A percentile compares a stretch with the other conserved stretches of the same genome.
phyloP scores from a whole-genome alignment of 805 yeast genomes.

The Henningerozyma blattae region DNA sequence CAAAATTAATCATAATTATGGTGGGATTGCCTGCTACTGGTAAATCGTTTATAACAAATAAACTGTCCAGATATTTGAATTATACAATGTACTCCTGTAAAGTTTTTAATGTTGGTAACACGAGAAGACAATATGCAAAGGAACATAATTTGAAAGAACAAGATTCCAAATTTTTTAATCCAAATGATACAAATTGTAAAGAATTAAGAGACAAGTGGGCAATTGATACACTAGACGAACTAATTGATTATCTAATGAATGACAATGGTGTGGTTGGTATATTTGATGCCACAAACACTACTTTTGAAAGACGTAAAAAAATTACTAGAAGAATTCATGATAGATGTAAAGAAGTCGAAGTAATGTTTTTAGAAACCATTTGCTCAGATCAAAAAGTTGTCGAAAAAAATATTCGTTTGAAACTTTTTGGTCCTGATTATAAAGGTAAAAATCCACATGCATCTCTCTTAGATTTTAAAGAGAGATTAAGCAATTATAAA shows the following conservation, averaged over 20 bases:
- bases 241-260: slow-evolving; percentile 65
- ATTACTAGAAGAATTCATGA: slow-evolving; percentile 46
- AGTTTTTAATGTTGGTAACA: slow-evolving; percentile 92
- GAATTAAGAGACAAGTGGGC: slow-evolving; percentile 89
- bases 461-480: slow-evolving; percentile 74
- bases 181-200: slow-evolving; percentile 54
- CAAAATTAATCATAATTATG: slow-evolving; percentile 87
- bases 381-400: slow-evolving; percentile 73
- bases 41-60: slow-evolving; percentile 85
- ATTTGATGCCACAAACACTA: slow-evolving; percentile 75
- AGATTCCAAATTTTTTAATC: slow-evolving; percentile 76
- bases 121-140: slow-evolving; percentile 61
- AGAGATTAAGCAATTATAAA: slow-evolving; percentile 72
- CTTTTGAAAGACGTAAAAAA: slow-evolving; percentile 47
- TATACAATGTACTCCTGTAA: slow-evolving; percentile 88
- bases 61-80: slow-evolving; percentile 77
- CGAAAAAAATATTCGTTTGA: slow-evolving; percentile 73
- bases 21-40: slow-evolving; percentile 96
- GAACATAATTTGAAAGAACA: slow-evolving; percentile 33
- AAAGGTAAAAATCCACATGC: slow-evolving; percentile 67
- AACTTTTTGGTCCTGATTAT: slow-evolving; percentile 90
- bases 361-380: slow-evolving; percentile 73
- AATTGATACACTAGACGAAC: slow-evolving; percentile 76
- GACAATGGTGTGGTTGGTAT: slow-evolving; percentile 90
- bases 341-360: slow-evolving; percentile 55